phyloP scores from a whole-genome alignment of 2,329 filamentous ascomycete species.

The Fusarium drepaniforme region DNA sequence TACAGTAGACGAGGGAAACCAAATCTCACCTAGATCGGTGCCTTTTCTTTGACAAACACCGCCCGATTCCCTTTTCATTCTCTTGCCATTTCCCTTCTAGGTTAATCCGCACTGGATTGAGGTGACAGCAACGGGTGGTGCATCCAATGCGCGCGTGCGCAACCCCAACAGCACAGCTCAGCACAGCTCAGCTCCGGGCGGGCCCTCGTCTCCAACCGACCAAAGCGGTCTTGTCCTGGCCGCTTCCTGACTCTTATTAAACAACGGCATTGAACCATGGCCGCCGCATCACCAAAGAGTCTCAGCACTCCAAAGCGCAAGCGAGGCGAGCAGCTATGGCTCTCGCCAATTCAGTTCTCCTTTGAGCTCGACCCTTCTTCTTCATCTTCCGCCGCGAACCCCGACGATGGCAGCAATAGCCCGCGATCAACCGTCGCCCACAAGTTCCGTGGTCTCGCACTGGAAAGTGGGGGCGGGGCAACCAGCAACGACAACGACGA shows the following conservation, averaged over 20 bases:
- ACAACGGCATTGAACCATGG: conserved; percentile 37
- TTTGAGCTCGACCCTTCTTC: conserved; percentile 60
- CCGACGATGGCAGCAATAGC: conserved; percentile 63
- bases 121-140: conserved; percentile 25
- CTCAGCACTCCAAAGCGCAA: conserved; percentile 62
- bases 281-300: conserved; percentile 37
- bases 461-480: conserved; percentile 62
- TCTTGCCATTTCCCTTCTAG: conserved; percentile 12
- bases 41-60: conserved; percentile 6
- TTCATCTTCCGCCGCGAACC: conserved; percentile 42
- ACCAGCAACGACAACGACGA: conserved; percentile 42
- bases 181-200: background rate
- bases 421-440: conserved; percentile 66
- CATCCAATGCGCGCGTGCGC: conserved; percentile 20
- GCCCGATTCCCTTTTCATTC: conserved; percentile 7
- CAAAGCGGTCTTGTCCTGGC: conserved; percentile 5
- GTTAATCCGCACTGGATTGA: conserved; percentile 9
- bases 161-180: conserved; percentile 15
- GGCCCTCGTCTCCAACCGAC: conserved; percentile 7
- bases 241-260: conserved; percentile 12
- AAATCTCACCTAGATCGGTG: conserved; percentile 12
- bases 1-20: background rate
- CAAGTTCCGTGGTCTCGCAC: conserved; percentile 63
- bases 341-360: conserved; percentile 57
- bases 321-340: conserved; percentile 51